Evolutionary conservation across 768 basidiomycete genomes (phyloP), one percentile per base, ranked within the genome.

Genomic region (Lyophyllum decastes): DNA sequence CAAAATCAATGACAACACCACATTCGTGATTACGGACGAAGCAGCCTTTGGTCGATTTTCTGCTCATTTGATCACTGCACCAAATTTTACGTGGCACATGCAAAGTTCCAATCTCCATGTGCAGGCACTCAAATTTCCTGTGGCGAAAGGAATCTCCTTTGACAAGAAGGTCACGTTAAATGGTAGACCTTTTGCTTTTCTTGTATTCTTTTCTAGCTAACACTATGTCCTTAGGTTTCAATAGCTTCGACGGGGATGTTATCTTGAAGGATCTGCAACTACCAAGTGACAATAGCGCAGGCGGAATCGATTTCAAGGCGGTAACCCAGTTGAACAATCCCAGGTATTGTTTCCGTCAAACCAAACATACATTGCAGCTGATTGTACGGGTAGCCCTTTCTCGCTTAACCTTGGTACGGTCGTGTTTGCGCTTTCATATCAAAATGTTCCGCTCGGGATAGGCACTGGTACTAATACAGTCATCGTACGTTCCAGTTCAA

Each of bases 81-180:
- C 74, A 46, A 84, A 78, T 56, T 90, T 91, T 64, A 89, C 84
- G 0, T 92, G 89, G 89, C 76, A 78, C 54, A 70, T 92, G 41
- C 65, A 73, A 17, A 87, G 81, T 56, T 67, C 79, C n/a, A 78
- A 79, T 60, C 76, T 90, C 38, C 74, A 75, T 7, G 87, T 88
- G 11, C 83, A 85, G 52, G 89, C 89, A 2, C 72, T 81, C 58
- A 86, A 84, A 60, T 88, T 90, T 64, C 88, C 88, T 2, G 76
- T 80, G 2, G 82, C 86, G 3, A 85, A 86, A 64, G 85, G 84
- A 1, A 77, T 92, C 59, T 77, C 78, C 2, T 90, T 90, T 65
- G 73, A 82, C 66, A 90, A 91, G 71, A 67, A 73, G 2, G 52
- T 89, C 33, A 82, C 78, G 0, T 72, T 90, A 43, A 81, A 80